Evolutionary conservation across 148 eudicot genomes (phyloP).

Genomic region (Beta vulgaris): DNA sequence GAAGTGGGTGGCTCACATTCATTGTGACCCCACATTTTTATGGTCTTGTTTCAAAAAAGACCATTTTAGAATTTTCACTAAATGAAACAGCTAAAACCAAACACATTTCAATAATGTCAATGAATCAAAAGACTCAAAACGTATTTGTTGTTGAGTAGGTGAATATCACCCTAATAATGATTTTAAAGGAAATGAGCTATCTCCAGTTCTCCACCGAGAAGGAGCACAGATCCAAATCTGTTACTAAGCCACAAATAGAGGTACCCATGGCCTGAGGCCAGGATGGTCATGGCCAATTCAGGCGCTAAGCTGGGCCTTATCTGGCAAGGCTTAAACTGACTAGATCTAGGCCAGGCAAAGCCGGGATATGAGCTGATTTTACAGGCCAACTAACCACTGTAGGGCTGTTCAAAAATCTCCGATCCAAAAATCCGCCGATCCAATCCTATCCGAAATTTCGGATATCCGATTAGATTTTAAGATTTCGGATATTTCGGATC

Average conservation of each 20-base stretch:
- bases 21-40: too few species aligned
- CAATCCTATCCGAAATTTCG: too few species aligned
- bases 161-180: not conserved
- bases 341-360: not conserved
- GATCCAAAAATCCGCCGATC: too few species aligned
- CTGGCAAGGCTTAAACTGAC: not conserved
- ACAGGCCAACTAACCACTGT: too few species aligned
- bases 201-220: not conserved
- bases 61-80: too few species aligned
- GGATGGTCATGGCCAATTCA: not conserved
- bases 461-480: too few species aligned
- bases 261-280: not conserved
- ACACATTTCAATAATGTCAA: too few species aligned
- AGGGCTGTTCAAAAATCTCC: too few species aligned
- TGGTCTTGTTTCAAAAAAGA: too few species aligned
- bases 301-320: not conserved
- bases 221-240: not conserved
- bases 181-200: not conserved
- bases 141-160: not conserved
- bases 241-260: not conserved
- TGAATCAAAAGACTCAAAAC: not conserved
- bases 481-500: too few species aligned
- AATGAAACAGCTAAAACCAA: too few species aligned
- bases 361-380: not conserved
- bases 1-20: too few species aligned